A percentile compares a stretch with the other conserved stretches of the same genome.
Conservation (phyloP, 108 stramenopile species). For the Skeletonema potamos region DNA sequence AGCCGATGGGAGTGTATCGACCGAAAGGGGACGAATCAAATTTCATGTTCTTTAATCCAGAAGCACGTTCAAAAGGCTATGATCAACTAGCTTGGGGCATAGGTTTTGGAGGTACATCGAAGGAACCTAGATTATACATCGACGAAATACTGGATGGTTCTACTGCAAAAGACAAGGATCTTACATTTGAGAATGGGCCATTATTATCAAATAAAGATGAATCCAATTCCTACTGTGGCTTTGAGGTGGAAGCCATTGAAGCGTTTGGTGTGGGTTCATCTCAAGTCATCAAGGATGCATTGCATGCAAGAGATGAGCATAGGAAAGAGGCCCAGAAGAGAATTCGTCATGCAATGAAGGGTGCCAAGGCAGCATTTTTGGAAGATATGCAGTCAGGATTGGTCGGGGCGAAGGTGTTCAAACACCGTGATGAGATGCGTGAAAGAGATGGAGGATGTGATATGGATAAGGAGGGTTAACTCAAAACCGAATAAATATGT, state of each 20-base stretch:
- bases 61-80: conserved; percentile 71
- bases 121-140: conserved; percentile 71
- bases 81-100: conserved; percentile 84
- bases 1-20: conserved; percentile 59
- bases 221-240: conserved; percentile 35
- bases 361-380: conserved; percentile 79
- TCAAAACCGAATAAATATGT: not conserved
- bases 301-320: conserved; percentile 51
- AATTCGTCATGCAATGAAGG: conserved; percentile 69
- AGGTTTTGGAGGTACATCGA: conserved; percentile 78
- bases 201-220: conserved; percentile 42
- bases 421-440: conserved; percentile 64
- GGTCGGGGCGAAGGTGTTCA: conserved; percentile 73
- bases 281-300: conserved; percentile 61
- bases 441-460: conserved; percentile 55
- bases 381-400: conserved; percentile 80
- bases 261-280: conserved; percentile 82
- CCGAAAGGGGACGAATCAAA: conserved; percentile 59
- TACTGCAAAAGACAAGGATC: conserved; percentile 54
- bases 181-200: conserved; percentile 75
- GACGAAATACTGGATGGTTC: conserved; percentile 73
- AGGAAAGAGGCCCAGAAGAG: conserved; percentile 56
- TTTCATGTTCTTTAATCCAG: conserved; percentile 79
- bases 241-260: conserved; percentile 73
- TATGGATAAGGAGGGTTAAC: conserved; percentile 4